Evolutionary conservation across 345 rosid genomes (phyloP).

Genomic region (Syzygium aqueum): DNA sequence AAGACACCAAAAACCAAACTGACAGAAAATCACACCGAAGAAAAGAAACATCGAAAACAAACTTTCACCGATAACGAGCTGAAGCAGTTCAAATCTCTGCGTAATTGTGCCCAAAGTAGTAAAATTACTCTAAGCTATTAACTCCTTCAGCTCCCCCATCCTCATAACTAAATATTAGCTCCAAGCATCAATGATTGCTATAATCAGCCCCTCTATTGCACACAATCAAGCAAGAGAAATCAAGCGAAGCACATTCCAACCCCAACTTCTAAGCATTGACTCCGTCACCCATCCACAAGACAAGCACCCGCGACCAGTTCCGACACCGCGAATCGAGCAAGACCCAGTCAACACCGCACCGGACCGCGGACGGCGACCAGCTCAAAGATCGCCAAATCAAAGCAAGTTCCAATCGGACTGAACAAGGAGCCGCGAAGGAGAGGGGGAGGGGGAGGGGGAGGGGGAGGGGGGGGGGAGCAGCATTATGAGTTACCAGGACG

Average conservation of each 20-base stretch:
- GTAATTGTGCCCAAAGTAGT: not conserved
- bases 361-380: not conserved
- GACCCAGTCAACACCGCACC: not conserved
- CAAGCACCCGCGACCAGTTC: not conserved
- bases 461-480: not conserved
- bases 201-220: not conserved
- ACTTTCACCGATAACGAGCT: not conserved
- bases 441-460: not conserved
- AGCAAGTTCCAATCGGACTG: conserved; percentile 16
- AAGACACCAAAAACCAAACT: not conserved
- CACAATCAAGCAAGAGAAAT: not conserved
- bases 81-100: not conserved
- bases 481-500: conserved; percentile 54
- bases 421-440: conserved; percentile 9
- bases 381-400: not conserved
- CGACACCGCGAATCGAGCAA: not conserved
- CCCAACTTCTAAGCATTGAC: not conserved
- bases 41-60: not conserved
- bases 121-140: not conserved
- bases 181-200: not conserved
- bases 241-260: not conserved
- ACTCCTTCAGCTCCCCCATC: not conserved
- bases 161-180: not conserved
- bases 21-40: not conserved
- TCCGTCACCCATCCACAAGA: not conserved